Percentiles rank a stretch among this genome's conserved stretches.
Conservation (phyloP, 2,329 filamentous ascomycete species). For the Fusarium penzigii region DNA sequence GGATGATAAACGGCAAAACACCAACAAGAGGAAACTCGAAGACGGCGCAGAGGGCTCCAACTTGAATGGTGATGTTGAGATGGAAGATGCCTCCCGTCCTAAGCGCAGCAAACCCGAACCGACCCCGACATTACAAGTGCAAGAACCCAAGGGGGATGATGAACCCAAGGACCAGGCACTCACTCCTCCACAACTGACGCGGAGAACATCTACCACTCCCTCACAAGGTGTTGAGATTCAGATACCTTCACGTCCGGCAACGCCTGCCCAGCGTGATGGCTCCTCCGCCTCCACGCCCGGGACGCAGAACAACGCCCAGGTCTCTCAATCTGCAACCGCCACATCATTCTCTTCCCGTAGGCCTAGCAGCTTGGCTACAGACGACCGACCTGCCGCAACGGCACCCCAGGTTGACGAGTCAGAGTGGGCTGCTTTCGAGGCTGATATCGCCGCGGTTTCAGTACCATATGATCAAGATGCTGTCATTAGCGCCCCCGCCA, state of each 20-base stretch:
- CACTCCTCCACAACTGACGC: constrained; percentile 46
- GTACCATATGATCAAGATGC: constrained; percentile 47
- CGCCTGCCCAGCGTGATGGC: constrained; percentile 48
- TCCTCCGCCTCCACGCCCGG: constrained; percentile 45
- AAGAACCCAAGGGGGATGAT: constrained; percentile 19
- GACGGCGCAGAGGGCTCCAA: constrained; percentile 30
- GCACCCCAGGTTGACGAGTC: constrained; percentile 60
- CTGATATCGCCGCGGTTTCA: constrained; percentile 64
- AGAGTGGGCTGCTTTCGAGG: constrained; percentile 86
- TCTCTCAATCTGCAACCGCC: constrained; percentile 16
- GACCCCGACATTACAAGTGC: constrained; percentile 5
- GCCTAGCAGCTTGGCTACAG: constrained; percentile 21
- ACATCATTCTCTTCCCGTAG: constrained; percentile 34
- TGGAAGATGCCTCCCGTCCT: constrained; percentile 38
- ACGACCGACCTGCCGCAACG: constrained; percentile 17
- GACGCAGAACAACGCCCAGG: constrained; percentile 13
- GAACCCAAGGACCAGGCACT: constrained; percentile 21
- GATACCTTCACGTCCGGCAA: constrained; percentile 65
- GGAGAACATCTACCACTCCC: constrained; percentile 54
- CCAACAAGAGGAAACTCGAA: constrained; percentile 38
- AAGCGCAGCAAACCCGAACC: constrained; percentile 49
- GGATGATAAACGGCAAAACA: constrained; percentile 13
- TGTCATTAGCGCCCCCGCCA: constrained; percentile 68
- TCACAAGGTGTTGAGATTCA: constrained; percentile 60
- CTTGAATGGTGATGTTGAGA: constrained; percentile 35